Evolutionary conservation across 2,329 filamentous ascomycete species (phyloP), one percentile per base, ranked within the genome.

Genomic region (Fusarium albosuccineum): DNA sequence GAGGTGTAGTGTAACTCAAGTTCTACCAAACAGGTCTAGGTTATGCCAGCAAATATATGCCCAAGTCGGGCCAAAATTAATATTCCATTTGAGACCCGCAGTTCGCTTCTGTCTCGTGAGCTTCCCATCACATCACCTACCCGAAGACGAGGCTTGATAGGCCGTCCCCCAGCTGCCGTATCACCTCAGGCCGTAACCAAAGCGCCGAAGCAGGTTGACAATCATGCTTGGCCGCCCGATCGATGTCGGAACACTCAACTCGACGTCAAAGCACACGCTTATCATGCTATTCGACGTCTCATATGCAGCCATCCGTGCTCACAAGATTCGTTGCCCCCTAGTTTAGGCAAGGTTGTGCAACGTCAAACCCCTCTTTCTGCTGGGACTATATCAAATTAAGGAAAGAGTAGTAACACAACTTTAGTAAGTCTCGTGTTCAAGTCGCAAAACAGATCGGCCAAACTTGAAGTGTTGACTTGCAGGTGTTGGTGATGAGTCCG

Each of bases 231-330:
- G 40, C 40, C 40, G 17, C 9, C 33, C 16, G 29, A 26, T 34
- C 6, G 8, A 17, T 8, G 22, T 9, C 34, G 17, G 34, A 60
- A 54, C 55, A 44, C 37, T 44, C 27, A n/a, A 10, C 22, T 11
- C 16, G 30, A 17, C 6, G 34, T 13, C 9, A 52, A 52, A 41
- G 49, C 49, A 27, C 22, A 54, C 14, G 13, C 10, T 6, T 44
- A 39, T 39, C 30, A 13, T 17, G 42, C 34, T 30, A 6, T 10
- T 11, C 9, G 17, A 44, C 36, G 51, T 49, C 49, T 22, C 29
- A 30, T 4, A 29, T 67, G 65, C 52, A 66, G 45, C 30, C 36
- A 49, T 13, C 65, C 65, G 52, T 3, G 27, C 36, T 40, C 52
- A 68, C 52, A 62, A 33, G 49, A 59, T 55, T 16, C 26, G 55